Evolutionary conservation across 73 alveolate species (phyloP).

Genomic region (Diophrys sp.): DNA sequence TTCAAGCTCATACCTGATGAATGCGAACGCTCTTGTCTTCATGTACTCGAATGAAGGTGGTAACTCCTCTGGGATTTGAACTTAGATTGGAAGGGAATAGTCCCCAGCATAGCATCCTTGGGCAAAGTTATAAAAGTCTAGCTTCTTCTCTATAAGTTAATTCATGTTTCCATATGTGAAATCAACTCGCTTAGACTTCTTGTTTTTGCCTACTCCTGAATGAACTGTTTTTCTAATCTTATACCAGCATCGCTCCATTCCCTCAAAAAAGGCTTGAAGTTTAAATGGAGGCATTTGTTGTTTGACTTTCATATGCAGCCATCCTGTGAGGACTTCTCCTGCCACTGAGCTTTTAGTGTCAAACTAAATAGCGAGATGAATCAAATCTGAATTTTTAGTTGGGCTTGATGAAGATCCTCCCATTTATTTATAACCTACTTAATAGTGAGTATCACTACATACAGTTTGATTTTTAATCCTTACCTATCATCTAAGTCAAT

Average conservation of each 20-base stretch:
- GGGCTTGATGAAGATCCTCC: neutral
- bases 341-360: neutral
- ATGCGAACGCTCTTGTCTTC: neutral
- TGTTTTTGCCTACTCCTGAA: neutral
- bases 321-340: neutral
- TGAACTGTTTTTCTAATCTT: neutral
- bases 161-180: neutral
- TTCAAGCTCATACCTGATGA: neutral
- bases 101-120: neutral
- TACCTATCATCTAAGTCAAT: no score
- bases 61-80: neutral
- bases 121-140: neutral
- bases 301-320: neutral
- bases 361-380: neutral
- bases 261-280: neutral
- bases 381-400: neutral
- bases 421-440: no score
- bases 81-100: neutral
- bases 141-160: neutral
- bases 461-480: no score
- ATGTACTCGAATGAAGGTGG: neutral
- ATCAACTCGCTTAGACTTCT: neutral
- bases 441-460: no score
- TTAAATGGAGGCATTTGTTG: neutral
- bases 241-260: neutral